phyloP scores from a whole-genome alignment of 2,329 filamentous ascomycete species.

The Stachybotrys elegans region DNA sequence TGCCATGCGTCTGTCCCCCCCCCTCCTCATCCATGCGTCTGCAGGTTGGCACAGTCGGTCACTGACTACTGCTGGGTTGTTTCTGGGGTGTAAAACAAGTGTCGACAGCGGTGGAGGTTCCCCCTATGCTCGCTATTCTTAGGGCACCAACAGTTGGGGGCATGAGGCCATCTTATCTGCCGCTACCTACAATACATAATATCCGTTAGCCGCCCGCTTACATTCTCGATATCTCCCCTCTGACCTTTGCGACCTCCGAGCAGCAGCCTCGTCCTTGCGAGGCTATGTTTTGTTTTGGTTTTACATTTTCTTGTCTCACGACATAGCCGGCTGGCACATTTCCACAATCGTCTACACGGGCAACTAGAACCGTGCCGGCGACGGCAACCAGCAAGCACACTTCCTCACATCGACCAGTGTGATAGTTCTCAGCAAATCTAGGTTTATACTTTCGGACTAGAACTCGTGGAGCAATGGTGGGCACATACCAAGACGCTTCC shows the following conservation, averaged over 20 bases:
- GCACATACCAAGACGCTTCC: too few species aligned
- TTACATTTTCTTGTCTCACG: slow-evolving; percentile 21
- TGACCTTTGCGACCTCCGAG: slow-evolving; percentile 36
- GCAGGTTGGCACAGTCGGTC: too few species aligned
- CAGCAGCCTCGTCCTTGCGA: slow-evolving; percentile 26
- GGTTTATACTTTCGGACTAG: too few species aligned
- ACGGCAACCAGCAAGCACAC: slow-evolving; percentile 28
- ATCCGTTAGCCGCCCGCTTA: slow-evolving; percentile 37
- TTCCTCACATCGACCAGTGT: too few species aligned
- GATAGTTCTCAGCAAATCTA: too few species aligned
- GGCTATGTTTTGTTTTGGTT: slow-evolving; percentile 22
- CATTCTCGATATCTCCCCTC: slow-evolving; percentile 26
- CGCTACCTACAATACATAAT: slow-evolving; percentile 39
- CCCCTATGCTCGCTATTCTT: not conserved
- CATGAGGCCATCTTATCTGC: slow-evolving; percentile 7
- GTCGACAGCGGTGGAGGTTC: not conserved
- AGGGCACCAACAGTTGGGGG: too few species aligned
- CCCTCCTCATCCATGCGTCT: not conserved
- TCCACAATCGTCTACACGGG: slow-evolving; percentile 7
- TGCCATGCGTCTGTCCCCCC: not conserved
- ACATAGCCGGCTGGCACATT: slow-evolving; percentile 14
- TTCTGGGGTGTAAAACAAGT: not conserved
- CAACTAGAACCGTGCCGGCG: slow-evolving; percentile 31
- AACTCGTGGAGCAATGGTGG: too few species aligned
- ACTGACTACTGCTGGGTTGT: too few species aligned